Percentiles rank a stretch among this genome's conserved stretches.
These are phyloP conservation scores for Tylopilus plumbeoviolaceoides DNA, from an alignment of 768 basidiomycete species.

Conservation along the genomic window DNA sequence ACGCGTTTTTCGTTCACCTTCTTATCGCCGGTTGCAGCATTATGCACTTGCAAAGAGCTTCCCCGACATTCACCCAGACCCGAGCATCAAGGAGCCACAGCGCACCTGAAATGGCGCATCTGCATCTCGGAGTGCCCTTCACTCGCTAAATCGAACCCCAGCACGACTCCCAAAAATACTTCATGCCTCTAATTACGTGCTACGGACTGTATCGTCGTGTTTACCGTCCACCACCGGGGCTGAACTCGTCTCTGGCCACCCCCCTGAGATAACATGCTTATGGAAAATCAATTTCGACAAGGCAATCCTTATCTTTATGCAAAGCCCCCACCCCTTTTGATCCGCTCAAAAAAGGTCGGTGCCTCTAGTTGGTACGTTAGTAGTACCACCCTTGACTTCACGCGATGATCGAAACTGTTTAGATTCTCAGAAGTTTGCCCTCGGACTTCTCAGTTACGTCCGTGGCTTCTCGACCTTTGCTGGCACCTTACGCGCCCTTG, in stretches of 20 bases:
- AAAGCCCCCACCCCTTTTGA: conserved; percentile 16
- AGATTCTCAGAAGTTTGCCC: conserved; percentile 29
- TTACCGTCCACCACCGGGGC: conserved; percentile 4
- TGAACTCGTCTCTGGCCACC: background rate
- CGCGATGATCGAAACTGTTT: conserved; percentile 24
- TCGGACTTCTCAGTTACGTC: conserved; percentile 34
- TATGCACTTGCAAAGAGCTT: conserved; percentile 71
- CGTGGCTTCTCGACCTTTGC: conserved; percentile 29
- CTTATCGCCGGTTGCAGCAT: conserved; percentile 59
- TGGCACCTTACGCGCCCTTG: conserved; percentile 21
- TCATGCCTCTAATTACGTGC: conserved; percentile 5
- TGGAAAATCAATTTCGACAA: conserved; percentile 14
- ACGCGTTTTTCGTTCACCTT: conserved; percentile 37
- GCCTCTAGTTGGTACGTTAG: conserved; percentile 14
- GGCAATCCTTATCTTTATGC: conserved; percentile 19
- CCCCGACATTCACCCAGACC: conserved; percentile 43
- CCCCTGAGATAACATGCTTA: conserved; percentile 10
- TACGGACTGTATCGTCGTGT: background rate
- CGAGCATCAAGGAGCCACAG: conserved; percentile 6
- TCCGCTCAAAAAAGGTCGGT: conserved; percentile 15
- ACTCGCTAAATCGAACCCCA: background rate
- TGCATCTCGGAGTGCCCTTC: background rate
- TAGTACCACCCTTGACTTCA: conserved; percentile 15
- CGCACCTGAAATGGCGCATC: conserved; percentile 7
- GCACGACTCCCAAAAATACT: background rate